Conservation (phyloP, 2,329 filamentous ascomycete genomes). For the Colletotrichum truncatum region DNA sequence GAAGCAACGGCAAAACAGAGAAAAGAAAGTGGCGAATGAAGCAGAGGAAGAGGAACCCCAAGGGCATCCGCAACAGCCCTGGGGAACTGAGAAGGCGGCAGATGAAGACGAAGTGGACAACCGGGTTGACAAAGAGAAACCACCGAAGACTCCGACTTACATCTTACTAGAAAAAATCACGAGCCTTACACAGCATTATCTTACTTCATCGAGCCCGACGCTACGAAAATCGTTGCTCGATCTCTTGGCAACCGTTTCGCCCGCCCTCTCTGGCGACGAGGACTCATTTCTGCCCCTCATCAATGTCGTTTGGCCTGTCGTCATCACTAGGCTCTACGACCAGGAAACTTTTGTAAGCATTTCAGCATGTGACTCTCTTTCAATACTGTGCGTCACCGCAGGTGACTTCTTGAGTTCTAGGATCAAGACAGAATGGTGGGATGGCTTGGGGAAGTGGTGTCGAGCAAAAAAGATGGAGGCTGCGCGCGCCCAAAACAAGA, state of each 20-base stretch:
- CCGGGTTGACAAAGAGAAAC: slow-evolving; percentile 53
- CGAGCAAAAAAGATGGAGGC: slow-evolving; percentile 52
- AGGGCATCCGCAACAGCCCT: slow-evolving; percentile 45
- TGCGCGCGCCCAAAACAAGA: background rate
- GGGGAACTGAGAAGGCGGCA: slow-evolving; percentile 36
- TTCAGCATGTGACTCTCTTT: slow-evolving; percentile 75
- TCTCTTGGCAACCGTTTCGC: slow-evolving; percentile 77
- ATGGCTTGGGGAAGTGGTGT: slow-evolving; percentile 61
- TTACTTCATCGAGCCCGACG: slow-evolving; percentile 83
- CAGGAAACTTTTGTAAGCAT: slow-evolving; percentile 73
- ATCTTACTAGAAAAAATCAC: slow-evolving; percentile 84
- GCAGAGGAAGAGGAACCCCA: slow-evolving; percentile 41
- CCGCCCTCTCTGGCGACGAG: slow-evolving; percentile 78
- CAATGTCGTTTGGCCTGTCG: slow-evolving; percentile 89
- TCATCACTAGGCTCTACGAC: slow-evolving; percentile 75
- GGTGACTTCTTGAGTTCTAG: slow-evolving; percentile 84
- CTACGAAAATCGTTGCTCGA: slow-evolving; percentile 82
- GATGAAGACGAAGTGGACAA: slow-evolving; percentile 32
- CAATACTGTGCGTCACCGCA: slow-evolving; percentile 73
- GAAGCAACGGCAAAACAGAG: slow-evolving; percentile 37
- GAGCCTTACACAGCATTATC: slow-evolving; percentile 86
- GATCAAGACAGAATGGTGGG: slow-evolving; percentile 77
- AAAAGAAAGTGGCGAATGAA: slow-evolving; percentile 42
- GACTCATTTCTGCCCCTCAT: slow-evolving; percentile 88
- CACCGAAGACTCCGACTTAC: slow-evolving; percentile 81